Base-by-base conservation (phyloP, 768 basidiomycete genomes). In the Candolleomyces eurysporus region DNA sequence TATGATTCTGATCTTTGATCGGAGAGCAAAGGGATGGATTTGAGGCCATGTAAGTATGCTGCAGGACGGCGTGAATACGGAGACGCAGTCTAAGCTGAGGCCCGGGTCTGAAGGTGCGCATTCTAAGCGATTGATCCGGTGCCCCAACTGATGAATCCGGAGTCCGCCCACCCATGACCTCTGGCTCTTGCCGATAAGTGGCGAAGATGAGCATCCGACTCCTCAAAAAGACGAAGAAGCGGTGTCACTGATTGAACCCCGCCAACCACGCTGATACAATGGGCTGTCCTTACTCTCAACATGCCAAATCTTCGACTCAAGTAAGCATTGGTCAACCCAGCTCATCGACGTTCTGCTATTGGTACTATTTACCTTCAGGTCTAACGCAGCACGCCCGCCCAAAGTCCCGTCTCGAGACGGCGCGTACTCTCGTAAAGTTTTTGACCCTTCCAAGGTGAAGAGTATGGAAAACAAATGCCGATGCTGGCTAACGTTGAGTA, bases 221-320 rank as follows among this genome's bases (percentile, higher is more conserved):
- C 48, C 39, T 49, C 64, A 36, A 66, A 65, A 21, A 58, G 64
- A 71, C 19, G 69, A 71, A n/a, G 84, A 85, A 63, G 79, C 79
- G 5, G 66, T 89, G 5, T 78, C 87, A 2, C 87, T 87, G 1
- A 31, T 62, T 1, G 65, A 0, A 70, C 81, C 50, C 68, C 84
- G 0, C 90, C 90, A 6, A 82, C 73, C n/a, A 88, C 89, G 0
- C 77, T 92, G 13, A 85, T 91, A 68, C 82, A 90, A 68, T 92
- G 87, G 85, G 89, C 90, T 1, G 88, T 90, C 5, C 74, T 91
- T 7, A 90, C 92, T 53, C 77, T 94, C 31, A 89, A 90, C 65
- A 92, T 91, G 0, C 72, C 89, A 1, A 78, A 89, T 69, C 89
- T 91, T 4, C 78, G 58, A 9, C 58, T 63, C n/a, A n/a, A n/a